Evolutionary conservation across 192 early-diverging fungal genomes (phyloP), one percentile per base, ranked within the genome.

Genomic region (Coemansia sp.): DNA sequence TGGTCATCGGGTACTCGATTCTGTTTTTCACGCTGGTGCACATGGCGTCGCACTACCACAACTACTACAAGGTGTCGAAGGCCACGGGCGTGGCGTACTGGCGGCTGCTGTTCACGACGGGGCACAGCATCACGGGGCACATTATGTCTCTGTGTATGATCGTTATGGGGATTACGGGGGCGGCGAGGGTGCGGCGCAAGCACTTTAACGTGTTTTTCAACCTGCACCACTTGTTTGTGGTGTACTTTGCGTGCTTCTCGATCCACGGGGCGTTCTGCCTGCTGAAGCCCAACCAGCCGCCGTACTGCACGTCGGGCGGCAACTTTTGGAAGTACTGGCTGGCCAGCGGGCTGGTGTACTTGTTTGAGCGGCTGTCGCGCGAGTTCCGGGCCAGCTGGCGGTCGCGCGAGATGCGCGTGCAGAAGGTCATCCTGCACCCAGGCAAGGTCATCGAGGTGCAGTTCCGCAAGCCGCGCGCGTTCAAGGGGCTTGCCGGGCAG

Each of bases 231-330:
- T 82, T 95, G 33, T 94, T 94, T 77, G 86, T 94, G 61, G 80
- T 94, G 53, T 94, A 92, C 79, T 94, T 95, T 80, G 89, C 89
- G 42, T 89, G 87, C 28, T 85, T 88, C 19, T 88, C 92, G 49
- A 87, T 91, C 73, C 94, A 94, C 78, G 94, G 94, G 8, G 86
- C 88, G 2, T 95, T 94, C 76, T 95, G 94, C 73, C 88, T 95
- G 71, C 88, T 95, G 74, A 92, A 90, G 73, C 76, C 86, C 23
- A 85, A 90, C 57, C 53, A 66, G 39, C 81, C 81, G 46, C 86
- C 87, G 28, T 86, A 86, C 65, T 94, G 93, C 84, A 84, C 85
- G 42, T 87, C 88, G 30, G 92, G 90, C 26, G 89, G 89, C 9
- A 84, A 86, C 0, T 93, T 92, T 64, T 95, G 91, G 91, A 95